Conservation (phyloP, 495 filamentous ascomycete genomes). For the Emericellopsis terricola region DNA sequence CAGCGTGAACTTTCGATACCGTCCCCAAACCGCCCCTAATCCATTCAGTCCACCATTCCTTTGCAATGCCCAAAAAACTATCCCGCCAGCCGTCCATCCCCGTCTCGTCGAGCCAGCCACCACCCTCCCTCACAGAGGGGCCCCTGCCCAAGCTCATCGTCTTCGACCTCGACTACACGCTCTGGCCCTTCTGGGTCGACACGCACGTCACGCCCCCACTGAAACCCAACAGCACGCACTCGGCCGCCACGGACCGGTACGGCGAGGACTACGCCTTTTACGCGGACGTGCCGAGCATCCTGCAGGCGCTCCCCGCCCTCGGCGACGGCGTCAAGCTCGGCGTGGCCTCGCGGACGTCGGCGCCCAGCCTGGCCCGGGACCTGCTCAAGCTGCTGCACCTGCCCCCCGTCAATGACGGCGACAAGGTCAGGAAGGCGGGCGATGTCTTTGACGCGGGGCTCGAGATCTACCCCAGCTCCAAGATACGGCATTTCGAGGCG, state of each 20-base stretch:
- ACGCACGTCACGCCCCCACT: constrained; percentile 76
- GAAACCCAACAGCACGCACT: constrained; percentile 37
- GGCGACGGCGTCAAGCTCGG: constrained; percentile 40
- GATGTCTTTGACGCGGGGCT: constrained; percentile 65
- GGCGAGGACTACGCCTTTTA: constrained; percentile 75
- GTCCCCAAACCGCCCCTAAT: no score
- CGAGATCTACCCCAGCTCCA: constrained; percentile 80
- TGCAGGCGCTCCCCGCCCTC: constrained; percentile 33
- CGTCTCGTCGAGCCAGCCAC: not conserved
- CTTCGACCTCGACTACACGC: constrained; percentile 92
- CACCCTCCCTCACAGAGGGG: constrained; percentile 43
- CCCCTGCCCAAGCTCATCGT: constrained; percentile 74
- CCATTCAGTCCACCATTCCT: no score
- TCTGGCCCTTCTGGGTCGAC: constrained; percentile 97
- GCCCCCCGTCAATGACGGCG: constrained; percentile 18
- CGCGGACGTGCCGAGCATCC: constrained; percentile 52
- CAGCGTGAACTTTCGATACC: no score
- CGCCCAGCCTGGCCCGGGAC: constrained; percentile 64
- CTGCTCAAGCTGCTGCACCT: constrained; percentile 62
- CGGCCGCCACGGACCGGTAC: constrained; percentile 33
- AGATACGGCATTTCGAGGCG: constrained; percentile 65
- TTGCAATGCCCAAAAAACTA: not conserved
- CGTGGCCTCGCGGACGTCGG: constrained; percentile 65
- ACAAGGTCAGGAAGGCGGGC: constrained; percentile 29
- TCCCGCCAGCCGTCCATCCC: not conserved